phyloP scores from a whole-genome alignment of 73 alveolate genomes.

The Diophrys sp. region DNA sequence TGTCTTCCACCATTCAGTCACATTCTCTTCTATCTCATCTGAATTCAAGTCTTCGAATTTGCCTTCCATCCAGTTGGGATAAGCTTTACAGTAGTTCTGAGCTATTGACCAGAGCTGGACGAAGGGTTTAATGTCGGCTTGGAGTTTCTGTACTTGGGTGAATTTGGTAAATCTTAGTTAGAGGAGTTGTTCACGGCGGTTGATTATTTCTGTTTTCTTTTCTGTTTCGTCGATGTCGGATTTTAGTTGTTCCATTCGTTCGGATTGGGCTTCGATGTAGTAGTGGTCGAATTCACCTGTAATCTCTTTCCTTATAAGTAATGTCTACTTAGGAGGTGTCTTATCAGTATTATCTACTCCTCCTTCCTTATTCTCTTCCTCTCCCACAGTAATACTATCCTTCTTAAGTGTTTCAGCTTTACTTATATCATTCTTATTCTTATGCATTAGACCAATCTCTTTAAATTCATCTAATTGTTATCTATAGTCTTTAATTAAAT shows the following conservation, averaged over 20 bases:
- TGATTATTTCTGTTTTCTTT: conserved; percentile 47
- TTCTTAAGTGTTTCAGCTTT: not conserved
- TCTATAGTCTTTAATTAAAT: conserved; percentile 23
- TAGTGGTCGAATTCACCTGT: conserved; percentile 21
- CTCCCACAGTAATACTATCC: not conserved
- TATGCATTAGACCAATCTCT: conserved; percentile 24
- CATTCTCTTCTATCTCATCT: conserved; percentile 53
- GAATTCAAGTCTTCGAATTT: conserved; percentile 39
- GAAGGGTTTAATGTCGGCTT: conserved; percentile 50
- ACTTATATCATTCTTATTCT: not conserved
- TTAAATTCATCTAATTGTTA: conserved; percentile 49
- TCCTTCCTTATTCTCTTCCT: not conserved
- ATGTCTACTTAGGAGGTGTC: conserved; percentile 3
- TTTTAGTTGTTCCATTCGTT: conserved; percentile 51
- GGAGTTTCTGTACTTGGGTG: conserved; percentile 17
- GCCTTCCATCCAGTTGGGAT: conserved; percentile 58
- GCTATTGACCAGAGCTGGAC: conserved; percentile 51
- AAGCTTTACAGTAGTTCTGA: conserved; percentile 20
- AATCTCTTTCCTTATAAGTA: not conserved
- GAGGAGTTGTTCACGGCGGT: conserved; percentile 48
- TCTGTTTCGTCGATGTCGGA: conserved; percentile 41
- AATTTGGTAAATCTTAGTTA: conserved; percentile 43
- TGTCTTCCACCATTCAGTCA: conserved; percentile 55
- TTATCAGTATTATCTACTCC: not conserved
- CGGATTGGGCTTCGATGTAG: conserved; percentile 35